phyloP scores from a whole-genome alignment of 73 alveolate species.

The Tetrahymena malaccensis region DNA sequence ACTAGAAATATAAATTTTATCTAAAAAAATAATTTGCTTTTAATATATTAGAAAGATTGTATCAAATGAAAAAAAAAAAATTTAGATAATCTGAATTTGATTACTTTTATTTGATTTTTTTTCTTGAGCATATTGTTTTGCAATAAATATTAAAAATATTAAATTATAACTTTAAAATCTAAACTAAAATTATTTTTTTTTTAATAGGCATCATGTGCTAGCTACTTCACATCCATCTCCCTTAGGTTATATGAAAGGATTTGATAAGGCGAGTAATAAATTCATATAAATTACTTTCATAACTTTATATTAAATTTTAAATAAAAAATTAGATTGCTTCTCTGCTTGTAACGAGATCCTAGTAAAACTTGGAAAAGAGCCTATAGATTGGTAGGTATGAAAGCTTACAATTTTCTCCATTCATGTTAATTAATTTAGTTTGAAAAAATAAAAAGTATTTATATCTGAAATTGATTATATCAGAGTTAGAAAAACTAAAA shows the following conservation, averaged over 20 bases:
- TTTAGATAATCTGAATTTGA: too few relatives aligned
- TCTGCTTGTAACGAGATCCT: conserved; percentile 69
- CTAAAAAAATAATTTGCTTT: too few relatives aligned
- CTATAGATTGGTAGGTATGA: conserved; percentile 68
- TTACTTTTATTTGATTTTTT: too few relatives aligned
- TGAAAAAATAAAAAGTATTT: too few relatives aligned
- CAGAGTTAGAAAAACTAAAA: neutral
- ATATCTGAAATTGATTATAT: too few relatives aligned
- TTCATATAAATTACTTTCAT: neutral
- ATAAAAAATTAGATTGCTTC: conserved; percentile 46
- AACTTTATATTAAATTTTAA: neutral
- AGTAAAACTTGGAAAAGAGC: conserved; percentile 54
- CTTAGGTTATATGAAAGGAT: conserved; percentile 70
- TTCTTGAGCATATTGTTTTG: too few relatives aligned
- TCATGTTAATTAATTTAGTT: neutral
- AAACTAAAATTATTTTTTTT: too few relatives aligned
- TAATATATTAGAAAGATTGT: too few relatives aligned
- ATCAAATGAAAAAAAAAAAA: too few relatives aligned
- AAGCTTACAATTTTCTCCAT: neutral
- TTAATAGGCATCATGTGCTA: conserved; percentile 54
- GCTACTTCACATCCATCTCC: conserved; percentile 93
- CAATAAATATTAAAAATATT: too few relatives aligned
- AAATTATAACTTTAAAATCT: too few relatives aligned
- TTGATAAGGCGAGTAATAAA: conserved; percentile 48
- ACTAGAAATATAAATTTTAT: too few relatives aligned